Evolutionary conservation across 345 rosid species (phyloP).

Genomic region (Pseudoturritis turrita): DNA sequence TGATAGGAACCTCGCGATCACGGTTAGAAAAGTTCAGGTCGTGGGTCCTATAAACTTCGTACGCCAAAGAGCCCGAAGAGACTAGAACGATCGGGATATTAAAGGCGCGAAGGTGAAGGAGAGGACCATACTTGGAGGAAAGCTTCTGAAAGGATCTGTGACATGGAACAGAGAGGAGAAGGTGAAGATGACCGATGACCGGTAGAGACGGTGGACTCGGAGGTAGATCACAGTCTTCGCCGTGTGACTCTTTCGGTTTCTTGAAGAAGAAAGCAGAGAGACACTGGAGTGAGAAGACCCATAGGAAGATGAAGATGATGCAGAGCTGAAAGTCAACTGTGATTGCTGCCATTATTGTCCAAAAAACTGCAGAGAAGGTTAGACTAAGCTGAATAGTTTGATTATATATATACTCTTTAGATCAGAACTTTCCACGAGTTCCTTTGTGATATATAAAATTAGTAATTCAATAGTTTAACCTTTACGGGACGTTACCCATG

Average conservation of each 20-base stretch:
- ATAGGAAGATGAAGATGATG: conserved; percentile 9
- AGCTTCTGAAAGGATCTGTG: conserved; percentile 31
- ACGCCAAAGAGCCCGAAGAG: conserved; percentile 36
- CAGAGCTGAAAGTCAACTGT: conserved; percentile 31
- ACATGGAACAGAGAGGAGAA: conserved; percentile 23
- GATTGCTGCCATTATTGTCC: conserved; percentile 18
- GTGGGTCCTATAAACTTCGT: conserved; percentile 32
- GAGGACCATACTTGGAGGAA: conserved; percentile 35
- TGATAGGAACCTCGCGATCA: neutral
- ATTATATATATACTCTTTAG: neutral
- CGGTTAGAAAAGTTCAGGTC: conserved; percentile 27
- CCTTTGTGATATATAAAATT: neutral
- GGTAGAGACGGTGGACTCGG: conserved; percentile 46
- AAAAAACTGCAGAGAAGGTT: conserved; percentile 20
- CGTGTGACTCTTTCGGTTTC: conserved; percentile 1
- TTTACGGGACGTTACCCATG: neutral
- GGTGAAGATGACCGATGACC: conserved; percentile 45
- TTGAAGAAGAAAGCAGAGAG: conserved; percentile 22
- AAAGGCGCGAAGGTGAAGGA: conserved; percentile 36
- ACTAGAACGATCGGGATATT: conserved; percentile 28
- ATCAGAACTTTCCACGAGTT: conserved; percentile 11
- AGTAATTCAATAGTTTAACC: neutral
- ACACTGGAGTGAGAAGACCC: conserved; percentile 13
- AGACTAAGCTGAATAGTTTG: neutral
- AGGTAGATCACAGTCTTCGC: conserved; percentile 27